phyloP scores from a whole-genome alignment of 306 rosid genomes.

The Calophaca sinica region DNA sequence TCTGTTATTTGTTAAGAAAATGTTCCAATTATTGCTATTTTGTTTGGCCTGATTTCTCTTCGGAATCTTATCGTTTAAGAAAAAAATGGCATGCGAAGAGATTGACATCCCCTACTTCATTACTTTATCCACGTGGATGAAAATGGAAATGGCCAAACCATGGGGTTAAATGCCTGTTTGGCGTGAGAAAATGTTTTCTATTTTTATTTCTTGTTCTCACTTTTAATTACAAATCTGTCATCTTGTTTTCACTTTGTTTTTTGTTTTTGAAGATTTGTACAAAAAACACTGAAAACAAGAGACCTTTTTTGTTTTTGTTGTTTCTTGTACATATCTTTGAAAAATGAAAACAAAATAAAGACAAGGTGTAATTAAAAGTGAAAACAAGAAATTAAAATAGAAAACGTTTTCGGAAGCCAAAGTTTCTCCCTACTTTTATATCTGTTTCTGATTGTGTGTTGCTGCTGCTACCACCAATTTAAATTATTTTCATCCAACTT shows the following conservation, averaged over 20 bases:
- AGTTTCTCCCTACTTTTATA: slow-evolving; percentile 22
- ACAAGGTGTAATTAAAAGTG: background rate
- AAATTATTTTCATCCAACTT: background rate
- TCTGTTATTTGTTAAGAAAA: background rate
- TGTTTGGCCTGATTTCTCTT: background rate
- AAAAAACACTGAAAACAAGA: no score
- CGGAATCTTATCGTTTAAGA: background rate
- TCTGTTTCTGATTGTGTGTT: slow-evolving; percentile 9
- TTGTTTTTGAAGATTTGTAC: no score
- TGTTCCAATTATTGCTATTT: background rate
- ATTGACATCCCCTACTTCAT: background rate
- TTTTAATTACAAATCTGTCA: no score
- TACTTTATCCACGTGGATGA: slow-evolving; percentile 5
- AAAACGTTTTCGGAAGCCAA: no score
- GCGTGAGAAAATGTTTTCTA: no score
- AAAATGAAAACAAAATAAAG: background rate
- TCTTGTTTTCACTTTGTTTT: no score
- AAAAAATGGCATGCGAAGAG: background rate
- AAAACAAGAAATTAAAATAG: no score
- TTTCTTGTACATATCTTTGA: background rate
- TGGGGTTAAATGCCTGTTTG: background rate
- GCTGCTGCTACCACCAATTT: background rate
- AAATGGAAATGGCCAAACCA: slow-evolving; percentile 23
- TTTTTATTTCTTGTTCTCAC: no score
- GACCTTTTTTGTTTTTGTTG: no score